Conservation (phyloP, 2,329 filamentous ascomycete species). For the Xylariaceae sp. region DNA sequence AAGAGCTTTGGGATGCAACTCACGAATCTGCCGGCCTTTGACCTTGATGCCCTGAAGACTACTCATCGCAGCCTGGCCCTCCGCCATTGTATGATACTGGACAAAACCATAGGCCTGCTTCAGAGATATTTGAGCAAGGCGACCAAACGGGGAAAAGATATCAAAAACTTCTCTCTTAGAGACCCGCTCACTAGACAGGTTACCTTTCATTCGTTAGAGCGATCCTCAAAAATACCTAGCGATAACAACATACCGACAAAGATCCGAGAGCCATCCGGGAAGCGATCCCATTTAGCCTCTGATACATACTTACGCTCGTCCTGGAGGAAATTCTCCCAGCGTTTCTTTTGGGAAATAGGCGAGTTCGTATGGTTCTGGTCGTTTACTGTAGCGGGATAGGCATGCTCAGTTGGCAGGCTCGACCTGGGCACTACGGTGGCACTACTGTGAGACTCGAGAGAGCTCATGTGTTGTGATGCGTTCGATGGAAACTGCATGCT, state of each 20-base stretch:
- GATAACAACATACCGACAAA: slow-evolving; percentile 62
- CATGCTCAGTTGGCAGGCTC: slow-evolving; percentile 12
- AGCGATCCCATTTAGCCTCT: slow-evolving; percentile 77
- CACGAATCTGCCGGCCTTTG: slow-evolving; percentile 89
- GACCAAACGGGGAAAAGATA: slow-evolving; percentile 79
- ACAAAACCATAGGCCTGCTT: slow-evolving; percentile 98
- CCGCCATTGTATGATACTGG: slow-evolving; percentile 75
- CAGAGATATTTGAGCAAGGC: slow-evolving; percentile 88
- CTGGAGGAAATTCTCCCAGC: slow-evolving; percentile 68
- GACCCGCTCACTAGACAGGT: slow-evolving; percentile 87
- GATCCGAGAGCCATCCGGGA: slow-evolving; percentile 70
- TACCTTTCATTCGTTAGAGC: slow-evolving; percentile 54
- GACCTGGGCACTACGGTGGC: slow-evolving; percentile 19
- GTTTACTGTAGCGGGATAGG: slow-evolving; percentile 8
- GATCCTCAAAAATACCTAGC: background rate
- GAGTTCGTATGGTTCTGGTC: background rate
- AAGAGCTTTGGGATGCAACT: slow-evolving; percentile 37
- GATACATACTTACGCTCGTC: slow-evolving; percentile 73
- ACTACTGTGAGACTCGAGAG: slow-evolving; percentile 24
- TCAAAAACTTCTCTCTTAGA: slow-evolving; percentile 93
- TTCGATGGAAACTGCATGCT: slow-evolving; percentile 15
- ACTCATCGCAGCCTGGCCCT: slow-evolving; percentile 72
- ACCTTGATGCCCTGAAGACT: slow-evolving; percentile 77
- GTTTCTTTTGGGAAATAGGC: slow-evolving; percentile 33
- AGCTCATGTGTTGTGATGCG: slow-evolving; percentile 30